Conservation (phyloP, 495 filamentous ascomycete genomes). For the Penicillium paxilli region DNA sequence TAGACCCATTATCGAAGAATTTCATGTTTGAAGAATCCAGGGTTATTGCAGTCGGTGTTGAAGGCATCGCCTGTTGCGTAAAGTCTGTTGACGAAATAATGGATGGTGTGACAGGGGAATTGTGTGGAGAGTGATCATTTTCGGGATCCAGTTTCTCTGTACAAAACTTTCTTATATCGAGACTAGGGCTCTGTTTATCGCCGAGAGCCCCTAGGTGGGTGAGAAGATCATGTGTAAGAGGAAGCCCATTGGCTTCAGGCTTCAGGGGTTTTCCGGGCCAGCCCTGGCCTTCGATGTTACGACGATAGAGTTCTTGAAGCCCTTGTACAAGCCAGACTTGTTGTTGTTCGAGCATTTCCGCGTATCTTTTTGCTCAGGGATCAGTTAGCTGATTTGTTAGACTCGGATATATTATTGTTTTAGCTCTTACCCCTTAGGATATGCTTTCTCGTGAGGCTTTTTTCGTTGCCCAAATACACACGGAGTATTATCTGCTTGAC, state of each 20-base stretch:
- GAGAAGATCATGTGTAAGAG: not conserved
- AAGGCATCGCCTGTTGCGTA: not conserved
- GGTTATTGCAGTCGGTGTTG: not conserved
- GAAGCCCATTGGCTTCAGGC: not conserved
- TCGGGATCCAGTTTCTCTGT: not conserved
- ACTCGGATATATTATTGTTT: no score
- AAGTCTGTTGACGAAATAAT: not conserved
- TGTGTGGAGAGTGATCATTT: not conserved
- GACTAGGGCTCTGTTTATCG: not conserved
- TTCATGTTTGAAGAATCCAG: not conserved
- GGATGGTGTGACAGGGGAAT: not conserved
- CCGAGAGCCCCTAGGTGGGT: not conserved
- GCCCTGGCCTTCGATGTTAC: not conserved
- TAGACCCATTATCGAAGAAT: not conserved
- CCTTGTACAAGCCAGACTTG: not conserved
- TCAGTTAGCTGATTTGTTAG: not conserved
- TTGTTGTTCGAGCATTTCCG: not conserved
- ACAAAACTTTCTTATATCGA: no score
- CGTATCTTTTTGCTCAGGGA: no score
- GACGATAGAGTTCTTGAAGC: not conserved
- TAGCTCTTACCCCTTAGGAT: not conserved
- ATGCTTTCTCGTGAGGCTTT: not conserved
- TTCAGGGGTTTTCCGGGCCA: not conserved
- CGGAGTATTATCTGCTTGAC: not conserved
- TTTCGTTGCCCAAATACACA: conserved; percentile 1